Base-by-base conservation (phyloP, 2,329 filamentous ascomycete species). In the Acrocalymma vagum region DNA sequence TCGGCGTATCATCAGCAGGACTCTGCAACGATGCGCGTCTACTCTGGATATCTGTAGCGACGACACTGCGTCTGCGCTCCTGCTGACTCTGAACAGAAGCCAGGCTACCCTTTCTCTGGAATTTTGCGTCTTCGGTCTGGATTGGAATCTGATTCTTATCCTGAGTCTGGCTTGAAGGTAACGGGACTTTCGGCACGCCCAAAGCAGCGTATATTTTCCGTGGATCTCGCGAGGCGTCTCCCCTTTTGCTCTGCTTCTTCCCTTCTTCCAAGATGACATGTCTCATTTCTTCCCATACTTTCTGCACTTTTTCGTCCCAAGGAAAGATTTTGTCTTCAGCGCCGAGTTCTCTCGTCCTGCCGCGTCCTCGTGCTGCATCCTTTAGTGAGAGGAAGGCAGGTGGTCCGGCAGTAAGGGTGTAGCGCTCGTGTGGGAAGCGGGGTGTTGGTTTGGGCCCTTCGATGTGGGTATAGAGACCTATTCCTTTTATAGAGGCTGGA, bases 391-490 rank as follows among this genome's bases (percentile, higher is more conserved):
- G n/a, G n/a, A 9, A 34, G 30, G 10, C 25, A 32, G 4, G 26
- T 30, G 3, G 31, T 26, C 10, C 34, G 38, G 8, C 29, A n/a
- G n/a, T n/a, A n/a, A n/a, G n/a, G 34, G 31, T 29, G 24, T 18
- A 35, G 39, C 14, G 31, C 35, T 25, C 29, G 39, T 9, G 4
- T 22, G 13, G 18, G 41, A 7, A 44, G 11, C 29, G 35, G n/a
- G 20, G 29, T 8, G 27, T 8, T 36, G 14, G 21, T 39, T 31
- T 22, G 27, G 48, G 32, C 9, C 41, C 29, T 20, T 45, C 45
- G 6, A 58, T 37, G 20, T 67, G 61, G 2, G 61, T 65, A 25
- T 60, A 67, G 6, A 58, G 29, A 6, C 61, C 62, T 8, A 61
- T 50, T 9, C 62, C 61, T 39, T 47, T 43, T 8, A 60, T 29